phyloP scores from a whole-genome alignment of 371 early-diverging fungal genomes.

The Mortierella sp. region DNA sequence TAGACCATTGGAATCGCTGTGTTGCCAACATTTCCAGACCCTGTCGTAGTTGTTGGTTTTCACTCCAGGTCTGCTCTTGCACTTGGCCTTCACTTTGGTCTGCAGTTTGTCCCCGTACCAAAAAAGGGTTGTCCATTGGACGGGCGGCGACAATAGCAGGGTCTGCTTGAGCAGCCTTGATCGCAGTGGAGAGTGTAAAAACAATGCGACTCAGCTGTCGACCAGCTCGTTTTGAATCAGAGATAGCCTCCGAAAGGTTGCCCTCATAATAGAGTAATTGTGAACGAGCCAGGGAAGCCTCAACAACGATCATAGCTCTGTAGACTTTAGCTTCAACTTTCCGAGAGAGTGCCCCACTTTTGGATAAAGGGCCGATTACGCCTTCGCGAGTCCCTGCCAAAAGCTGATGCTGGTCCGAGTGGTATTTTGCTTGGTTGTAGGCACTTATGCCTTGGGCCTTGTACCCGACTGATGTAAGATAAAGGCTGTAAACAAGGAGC shows the following conservation, averaged over 20 bases:
- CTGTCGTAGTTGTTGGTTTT: slow-evolving; percentile 27
- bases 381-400: neutral
- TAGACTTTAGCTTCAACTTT: slow-evolving; percentile 23
- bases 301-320: slow-evolving; percentile 27
- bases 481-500: slow-evolving; percentile 44
- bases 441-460: slow-evolving; percentile 23
- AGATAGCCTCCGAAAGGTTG: slow-evolving; percentile 37
- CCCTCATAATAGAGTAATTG: slow-evolving; percentile 38
- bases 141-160: slow-evolving; percentile 7
- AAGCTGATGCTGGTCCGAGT: slow-evolving; percentile 12
- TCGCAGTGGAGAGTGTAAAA: slow-evolving; percentile 28
- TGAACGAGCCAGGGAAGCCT: slow-evolving; percentile 48
- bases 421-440: slow-evolving; percentile 36
- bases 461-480: slow-evolving; percentile 37
- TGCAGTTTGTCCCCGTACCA: slow-evolving; percentile 2
- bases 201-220: slow-evolving; percentile 41
- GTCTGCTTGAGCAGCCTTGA: slow-evolving; percentile 26
- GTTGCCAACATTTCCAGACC: slow-evolving; percentile 32
- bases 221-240: slow-evolving; percentile 38
- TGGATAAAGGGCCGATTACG: neutral
- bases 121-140: slow-evolving; percentile 41
- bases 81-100: neutral
- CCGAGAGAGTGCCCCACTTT: slow-evolving; percentile 9
- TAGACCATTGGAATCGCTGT: slow-evolving; percentile 44
- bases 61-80: slow-evolving; percentile 2